phyloP scores from a whole-genome alignment of 1,284 basidiomycete species.

The Fomitopsis schrenkii region DNA sequence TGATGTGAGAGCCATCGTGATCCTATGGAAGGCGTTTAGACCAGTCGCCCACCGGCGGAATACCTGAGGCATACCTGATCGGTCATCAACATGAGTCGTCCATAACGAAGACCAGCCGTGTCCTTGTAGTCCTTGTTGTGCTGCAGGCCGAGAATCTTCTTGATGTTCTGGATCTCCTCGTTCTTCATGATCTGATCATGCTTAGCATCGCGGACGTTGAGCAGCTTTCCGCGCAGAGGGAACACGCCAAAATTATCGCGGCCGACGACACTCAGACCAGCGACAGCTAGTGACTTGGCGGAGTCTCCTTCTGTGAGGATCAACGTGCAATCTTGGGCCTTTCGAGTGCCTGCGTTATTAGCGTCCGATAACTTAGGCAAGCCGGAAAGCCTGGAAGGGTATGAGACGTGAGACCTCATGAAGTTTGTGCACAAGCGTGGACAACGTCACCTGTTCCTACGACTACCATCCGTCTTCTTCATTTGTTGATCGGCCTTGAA shows the following conservation, averaged over 20 bases:
- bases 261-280: conserved; percentile 92
- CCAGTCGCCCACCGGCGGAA: background rate
- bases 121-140: conserved; percentile 88
- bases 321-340: conserved; percentile 85
- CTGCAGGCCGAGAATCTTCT: conserved; percentile 96
- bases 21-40: conserved; percentile 54
- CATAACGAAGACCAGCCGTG: conserved; percentile 81
- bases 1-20: conserved; percentile 99
- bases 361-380: conserved; percentile 95
- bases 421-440: background rate
- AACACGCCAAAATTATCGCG: conserved; percentile 98
- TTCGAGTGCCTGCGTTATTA: conserved; percentile 91
- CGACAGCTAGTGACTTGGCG: conserved; percentile 94
- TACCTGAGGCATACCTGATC: conserved; percentile 73
- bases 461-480: conserved; percentile 96
- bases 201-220: conserved; percentile 96
- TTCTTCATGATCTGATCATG: conserved; percentile 99
- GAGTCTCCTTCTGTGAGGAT: conserved; percentile 99
- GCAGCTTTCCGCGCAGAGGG: conserved; percentile 93
- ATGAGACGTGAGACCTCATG: background rate
- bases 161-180: conserved; percentile 95
- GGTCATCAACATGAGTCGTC: conserved; percentile 99
- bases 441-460: conserved; percentile 71
- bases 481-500: conserved; percentile 96
- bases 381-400: conserved; percentile 67